Evolutionary conservation across 1,284 basidiomycete species (phyloP), one percentile per base, ranked within the genome.

Genomic region (Sanghuangporus weigelae): DNA sequence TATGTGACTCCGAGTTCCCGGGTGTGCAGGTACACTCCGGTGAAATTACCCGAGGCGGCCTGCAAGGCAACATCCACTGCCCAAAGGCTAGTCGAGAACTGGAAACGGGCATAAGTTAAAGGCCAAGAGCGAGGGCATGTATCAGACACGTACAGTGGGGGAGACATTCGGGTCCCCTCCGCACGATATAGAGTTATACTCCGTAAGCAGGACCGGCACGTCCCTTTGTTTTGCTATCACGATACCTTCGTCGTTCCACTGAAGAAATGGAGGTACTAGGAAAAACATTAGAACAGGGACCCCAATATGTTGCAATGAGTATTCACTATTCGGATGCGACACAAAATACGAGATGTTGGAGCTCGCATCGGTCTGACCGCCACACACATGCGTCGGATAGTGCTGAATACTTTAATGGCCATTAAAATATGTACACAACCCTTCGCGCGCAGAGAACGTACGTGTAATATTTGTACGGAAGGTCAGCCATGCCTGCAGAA

Each of bases 141-240:
- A 31, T 14, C 16, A 56, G 11, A 14, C 16, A 59, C 58, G 38
- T 23, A 64, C 63, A 12, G 64, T 65, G 12, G 60, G 64, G n/a
- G 84, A 86, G 58, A 89, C 71, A n/a, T 79, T 79, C 3, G 77
- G 71, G 61, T 82, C 76, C 16, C 88, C 88, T 63, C 86, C 86
- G 72, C 88, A 90, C 38, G 82, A 83, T 1, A 83, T 84, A 3
- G 82, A 83, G 73, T 88, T 89, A 70, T 85, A 87, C 71, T 89
- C 87, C 58, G 84, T 80, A 76, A 83, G 80, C 73, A 89, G 78
- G 57, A 87, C 71, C 8, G 78, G 75, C 66, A 79, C 79, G 50
- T 65, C 66, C 38, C 59, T 26, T 31, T 67, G 26, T 40, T 60
- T 60, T 35, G 65, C 59, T n/a, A 60, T 38, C 67, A 70, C 54